Percentiles rank a stretch among this genome's conserved stretches.
Conservation (phyloP, 257 asterid genomes). For the Scutellaria minor region DNA sequence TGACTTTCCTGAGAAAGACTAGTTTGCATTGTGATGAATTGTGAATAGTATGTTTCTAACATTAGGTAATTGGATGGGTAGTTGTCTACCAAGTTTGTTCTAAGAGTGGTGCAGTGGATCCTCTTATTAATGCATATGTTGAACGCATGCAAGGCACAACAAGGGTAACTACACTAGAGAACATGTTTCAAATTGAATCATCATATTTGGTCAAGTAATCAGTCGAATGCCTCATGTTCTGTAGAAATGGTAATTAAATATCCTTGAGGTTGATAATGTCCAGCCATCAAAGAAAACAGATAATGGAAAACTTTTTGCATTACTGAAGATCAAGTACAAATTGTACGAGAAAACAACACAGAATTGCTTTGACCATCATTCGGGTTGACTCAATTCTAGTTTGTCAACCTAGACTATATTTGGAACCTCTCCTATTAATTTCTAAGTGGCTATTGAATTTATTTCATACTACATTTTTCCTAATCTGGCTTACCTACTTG, state of each 20-base stretch:
- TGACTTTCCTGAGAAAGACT: background rate
- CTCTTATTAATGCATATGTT: slow-evolving; percentile 97
- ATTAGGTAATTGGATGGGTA: slow-evolving; percentile 98
- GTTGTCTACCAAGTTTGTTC: slow-evolving; percentile 99
- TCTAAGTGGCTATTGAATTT: background rate
- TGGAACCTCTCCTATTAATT: slow-evolving; percentile 24
- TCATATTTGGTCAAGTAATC: slow-evolving; percentile 38
- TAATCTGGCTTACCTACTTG: slow-evolving; percentile 12
- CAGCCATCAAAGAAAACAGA: slow-evolving; percentile 98
- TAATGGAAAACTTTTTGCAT: slow-evolving; percentile 94
- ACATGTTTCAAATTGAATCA: slow-evolving; percentile 29
- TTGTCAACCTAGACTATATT: slow-evolving; percentile 15
- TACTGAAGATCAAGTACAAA: slow-evolving; percentile 96
- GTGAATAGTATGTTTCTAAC: slow-evolving; percentile 26
- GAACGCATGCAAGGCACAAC: slow-evolving; percentile 99
- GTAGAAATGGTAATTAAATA: slow-evolving; percentile 98
- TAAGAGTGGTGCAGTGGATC: slow-evolving; percentile 99
- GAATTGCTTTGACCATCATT: slow-evolving; percentile 93
- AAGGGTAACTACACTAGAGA: slow-evolving; percentile 55
- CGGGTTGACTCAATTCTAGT: slow-evolving; percentile 60
- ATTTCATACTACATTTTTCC: background rate
- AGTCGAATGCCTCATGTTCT: slow-evolving; percentile 33
- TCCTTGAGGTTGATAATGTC: slow-evolving; percentile 95
- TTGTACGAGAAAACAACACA: slow-evolving; percentile 96
- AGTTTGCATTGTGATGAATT: slow-evolving; percentile 26